Conservation (phyloP, 805 yeast species). For the Nakazawaea ishiwadae region DNA sequence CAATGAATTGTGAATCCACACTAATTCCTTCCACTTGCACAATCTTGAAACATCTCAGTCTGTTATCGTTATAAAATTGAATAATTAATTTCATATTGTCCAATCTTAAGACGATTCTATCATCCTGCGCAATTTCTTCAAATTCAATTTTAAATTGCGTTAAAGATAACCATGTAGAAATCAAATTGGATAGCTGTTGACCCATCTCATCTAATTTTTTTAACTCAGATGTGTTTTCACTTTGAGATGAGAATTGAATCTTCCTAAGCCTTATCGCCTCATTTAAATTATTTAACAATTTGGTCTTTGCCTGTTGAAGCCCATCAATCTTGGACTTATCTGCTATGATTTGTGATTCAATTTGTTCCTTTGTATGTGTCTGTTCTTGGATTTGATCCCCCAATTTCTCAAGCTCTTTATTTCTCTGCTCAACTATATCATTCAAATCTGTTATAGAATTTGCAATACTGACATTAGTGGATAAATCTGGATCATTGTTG, state of each 20-base stretch:
- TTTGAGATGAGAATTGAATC: neutral
- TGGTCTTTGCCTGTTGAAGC: neutral
- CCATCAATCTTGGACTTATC: neutral
- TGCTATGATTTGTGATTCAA: neutral
- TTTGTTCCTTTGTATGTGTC: neutral
- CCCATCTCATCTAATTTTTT: constrained; percentile 4
- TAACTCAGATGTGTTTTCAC: neutral
- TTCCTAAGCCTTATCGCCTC: neutral
- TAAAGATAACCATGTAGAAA: neutral
- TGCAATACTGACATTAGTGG: neutral
- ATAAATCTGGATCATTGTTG: constrained; percentile 4
- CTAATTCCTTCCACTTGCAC: constrained; percentile 1
- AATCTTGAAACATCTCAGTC: constrained; percentile 9
- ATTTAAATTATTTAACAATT: neutral
- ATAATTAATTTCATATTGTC: neutral
- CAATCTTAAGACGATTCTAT: neutral
- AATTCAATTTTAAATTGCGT: neutral
- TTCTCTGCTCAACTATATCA: neutral
- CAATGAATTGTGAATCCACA: neutral
- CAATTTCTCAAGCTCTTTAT: neutral
- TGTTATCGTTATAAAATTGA: neutral
- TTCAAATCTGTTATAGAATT: constrained; percentile 5
- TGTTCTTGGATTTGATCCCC: neutral
- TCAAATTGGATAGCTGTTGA: neutral
- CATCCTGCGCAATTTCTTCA: neutral